These are phyloP conservation scores for Nitzschia sp. DNA, from an alignment of 108 stramenopile species.

Conservation along the genomic window DNA sequence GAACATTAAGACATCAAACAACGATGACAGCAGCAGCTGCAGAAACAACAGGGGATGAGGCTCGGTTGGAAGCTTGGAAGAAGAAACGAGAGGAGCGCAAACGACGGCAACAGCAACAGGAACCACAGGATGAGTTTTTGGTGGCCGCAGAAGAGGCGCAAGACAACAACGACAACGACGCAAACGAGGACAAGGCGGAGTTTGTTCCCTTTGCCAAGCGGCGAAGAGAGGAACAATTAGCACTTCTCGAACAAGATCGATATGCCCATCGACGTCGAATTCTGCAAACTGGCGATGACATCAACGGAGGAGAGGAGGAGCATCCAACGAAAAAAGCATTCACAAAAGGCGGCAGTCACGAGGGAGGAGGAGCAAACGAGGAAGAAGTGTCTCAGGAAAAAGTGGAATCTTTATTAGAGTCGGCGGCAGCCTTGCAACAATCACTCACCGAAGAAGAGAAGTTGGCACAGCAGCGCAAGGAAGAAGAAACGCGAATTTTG, in stretches of 20 bases:
- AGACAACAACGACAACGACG: not conserved
- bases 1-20: not conserved
- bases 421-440: slow-evolving; percentile 79
- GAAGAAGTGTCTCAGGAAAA: slow-evolving; percentile 28
- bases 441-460: slow-evolving; percentile 61
- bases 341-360: slow-evolving; percentile 1
- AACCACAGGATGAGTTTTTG: slow-evolving; percentile 14
- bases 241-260: slow-evolving; percentile 6
- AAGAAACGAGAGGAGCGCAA: slow-evolving; percentile 31
- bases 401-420: slow-evolving; percentile 74
- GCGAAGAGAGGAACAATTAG: slow-evolving; percentile 11
- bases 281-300: not conserved
- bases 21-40: not conserved
- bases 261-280: slow-evolving; percentile 28
- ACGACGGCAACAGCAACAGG: slow-evolving; percentile 4
- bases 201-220: slow-evolving; percentile 33
- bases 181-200: slow-evolving; percentile 8
- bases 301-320: not conserved
- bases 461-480: slow-evolving; percentile 45
- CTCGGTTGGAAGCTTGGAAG: slow-evolving; percentile 31
- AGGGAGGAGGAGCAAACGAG: slow-evolving; percentile 25
- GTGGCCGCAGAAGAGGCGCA: not conserved
- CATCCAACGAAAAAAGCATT: not conserved
- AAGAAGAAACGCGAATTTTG: slow-evolving; percentile 92
- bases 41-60: slow-evolving; percentile 1